Conservation (phyloP, 139 green algal genomes). For the Picochlorum sp. region DNA sequence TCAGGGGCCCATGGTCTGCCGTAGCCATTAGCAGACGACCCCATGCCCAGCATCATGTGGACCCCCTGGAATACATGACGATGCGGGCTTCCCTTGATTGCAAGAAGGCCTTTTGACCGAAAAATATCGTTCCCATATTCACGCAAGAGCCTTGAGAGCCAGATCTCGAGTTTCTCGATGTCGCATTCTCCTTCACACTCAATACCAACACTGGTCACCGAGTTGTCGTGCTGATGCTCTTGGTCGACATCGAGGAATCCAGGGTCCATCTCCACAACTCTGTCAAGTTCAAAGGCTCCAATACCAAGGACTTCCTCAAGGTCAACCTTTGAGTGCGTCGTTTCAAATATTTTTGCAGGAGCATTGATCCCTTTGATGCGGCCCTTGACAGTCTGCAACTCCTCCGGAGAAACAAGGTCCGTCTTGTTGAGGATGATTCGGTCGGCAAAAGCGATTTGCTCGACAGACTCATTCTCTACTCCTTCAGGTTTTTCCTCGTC, state of each 20-base stretch:
- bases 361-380: conserved; percentile 35
- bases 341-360: conserved; percentile 37
- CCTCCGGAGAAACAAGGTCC: conserved; percentile 34
- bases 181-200: conserved; percentile 39
- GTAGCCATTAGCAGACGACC: conserved; percentile 44
- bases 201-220: conserved; percentile 47
- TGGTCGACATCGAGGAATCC: conserved; percentile 40
- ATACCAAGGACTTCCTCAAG: conserved; percentile 31
- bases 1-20: conserved; percentile 38
- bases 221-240: conserved; percentile 61
- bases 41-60: conserved; percentile 53
- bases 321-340: conserved; percentile 27
- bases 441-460: conserved; percentile 81
- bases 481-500: conserved; percentile 72
- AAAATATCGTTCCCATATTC: conserved; percentile 70
- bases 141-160: conserved; percentile 54
- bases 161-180: conserved; percentile 58
- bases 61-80: conserved; percentile 16
- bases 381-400: conserved; percentile 19
- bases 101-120: conserved; percentile 64
- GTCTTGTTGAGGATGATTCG: conserved; percentile 83
- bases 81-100: conserved; percentile 47
- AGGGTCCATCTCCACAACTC: conserved; percentile 47
- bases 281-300: conserved; percentile 41
- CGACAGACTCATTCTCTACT: conserved; percentile 57